A percentile compares a stretch with the other conserved stretches of the same genome.
These are phyloP conservation scores for Datura wrightii DNA, from an alignment of 257 asterid species.

Conservation along the genomic window DNA sequence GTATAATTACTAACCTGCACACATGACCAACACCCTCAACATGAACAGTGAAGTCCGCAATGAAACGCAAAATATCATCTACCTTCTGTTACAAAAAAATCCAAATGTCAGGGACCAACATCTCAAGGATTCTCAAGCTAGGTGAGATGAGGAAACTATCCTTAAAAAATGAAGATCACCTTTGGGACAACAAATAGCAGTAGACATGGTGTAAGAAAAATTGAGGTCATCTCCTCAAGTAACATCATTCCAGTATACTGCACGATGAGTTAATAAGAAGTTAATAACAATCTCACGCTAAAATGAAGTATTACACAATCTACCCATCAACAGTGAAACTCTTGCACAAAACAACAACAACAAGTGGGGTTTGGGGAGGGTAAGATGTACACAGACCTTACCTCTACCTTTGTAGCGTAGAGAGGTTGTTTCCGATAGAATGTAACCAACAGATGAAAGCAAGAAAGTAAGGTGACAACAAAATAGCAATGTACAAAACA, in stretches of 20 bases:
- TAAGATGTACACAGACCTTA: not conserved
- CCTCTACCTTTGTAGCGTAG: not conserved
- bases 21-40: slow-evolving; percentile 95
- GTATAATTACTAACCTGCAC: slow-evolving; percentile 64
- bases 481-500: not conserved
- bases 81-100: slow-evolving; percentile 63
- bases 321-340: not conserved
- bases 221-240: slow-evolving; percentile 96
- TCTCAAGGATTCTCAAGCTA: slow-evolving; percentile 22
- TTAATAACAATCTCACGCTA: slow-evolving; percentile 2
- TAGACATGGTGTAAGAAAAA: slow-evolving; percentile 88
- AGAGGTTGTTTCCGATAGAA: slow-evolving; percentile 6
- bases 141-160: not conserved
- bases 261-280: slow-evolving; percentile 32
- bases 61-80: slow-evolving; percentile 79
- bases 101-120: slow-evolving; percentile 29
- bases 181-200: slow-evolving; percentile 85
- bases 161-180: slow-evolving; percentile 49
- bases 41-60: slow-evolving; percentile 77
- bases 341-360: not conserved
- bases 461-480: not conserved
- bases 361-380: not conserved
- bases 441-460: not conserved
- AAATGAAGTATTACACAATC: not conserved
- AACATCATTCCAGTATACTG: slow-evolving; percentile 98